A percentile compares a stretch with the other conserved stretches of the same genome.
These are phyloP conservation scores for Syzygium syzygioides DNA, from an alignment of 441 rosid genomes.

Conservation along the genomic window DNA sequence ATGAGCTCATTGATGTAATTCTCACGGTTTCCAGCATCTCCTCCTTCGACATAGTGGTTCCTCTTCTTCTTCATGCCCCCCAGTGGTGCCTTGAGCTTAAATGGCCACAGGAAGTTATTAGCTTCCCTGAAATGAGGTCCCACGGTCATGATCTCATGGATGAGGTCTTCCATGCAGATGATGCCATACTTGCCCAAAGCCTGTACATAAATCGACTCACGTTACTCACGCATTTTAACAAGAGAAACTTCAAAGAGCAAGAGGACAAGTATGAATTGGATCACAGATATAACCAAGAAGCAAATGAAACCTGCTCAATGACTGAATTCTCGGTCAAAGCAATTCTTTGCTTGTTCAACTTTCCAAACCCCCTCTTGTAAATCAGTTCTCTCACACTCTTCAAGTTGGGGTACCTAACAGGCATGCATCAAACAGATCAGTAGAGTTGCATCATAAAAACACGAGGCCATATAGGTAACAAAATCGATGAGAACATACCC, in stretches of 20 bases:
- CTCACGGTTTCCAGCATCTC: constrained; percentile 17
- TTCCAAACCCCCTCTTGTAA: constrained; percentile 77
- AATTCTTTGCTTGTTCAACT: constrained; percentile 60
- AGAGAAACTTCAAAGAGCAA: background rate
- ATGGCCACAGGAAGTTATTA: constrained; percentile 59
- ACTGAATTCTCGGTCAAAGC: constrained; percentile 64
- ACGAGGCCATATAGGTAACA: background rate
- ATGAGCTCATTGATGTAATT: constrained; percentile 19
- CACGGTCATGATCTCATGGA: constrained; percentile 70
- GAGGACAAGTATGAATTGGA: background rate
- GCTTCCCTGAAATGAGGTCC: constrained; percentile 85
- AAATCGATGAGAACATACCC: constrained; percentile 29
- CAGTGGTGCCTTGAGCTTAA: constrained; percentile 18
- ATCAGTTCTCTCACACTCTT: constrained; percentile 70
- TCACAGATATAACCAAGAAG: background rate
- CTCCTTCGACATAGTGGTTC: constrained; percentile 17
- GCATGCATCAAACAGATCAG: background rate
- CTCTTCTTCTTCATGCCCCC: constrained; percentile 20
- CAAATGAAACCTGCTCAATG: constrained; percentile 46
- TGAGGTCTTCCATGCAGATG: constrained; percentile 58
- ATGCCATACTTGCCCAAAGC: constrained; percentile 58
- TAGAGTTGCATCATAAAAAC: background rate
- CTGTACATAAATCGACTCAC: constrained; percentile 15
- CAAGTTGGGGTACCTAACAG: constrained; percentile 54
- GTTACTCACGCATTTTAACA: background rate